These are phyloP conservation scores for Lobosporangium transversale DNA, from an alignment of 192 early-diverging fungal genomes.

Conservation along the genomic window DNA sequence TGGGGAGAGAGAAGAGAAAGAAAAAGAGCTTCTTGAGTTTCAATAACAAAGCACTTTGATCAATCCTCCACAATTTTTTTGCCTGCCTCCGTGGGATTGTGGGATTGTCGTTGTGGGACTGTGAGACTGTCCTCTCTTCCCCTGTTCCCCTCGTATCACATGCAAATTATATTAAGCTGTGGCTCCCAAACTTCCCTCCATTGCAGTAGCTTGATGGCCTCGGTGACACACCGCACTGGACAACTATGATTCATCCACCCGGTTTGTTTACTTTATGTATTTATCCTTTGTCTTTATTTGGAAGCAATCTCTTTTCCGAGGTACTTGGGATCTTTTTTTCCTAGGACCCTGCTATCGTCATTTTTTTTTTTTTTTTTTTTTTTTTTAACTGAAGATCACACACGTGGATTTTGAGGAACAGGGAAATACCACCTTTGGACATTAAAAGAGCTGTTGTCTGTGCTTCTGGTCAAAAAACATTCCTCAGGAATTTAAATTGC, in stretches of 20 bases:
- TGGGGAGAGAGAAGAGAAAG: background rate
- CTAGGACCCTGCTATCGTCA: background rate
- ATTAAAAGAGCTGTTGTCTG: too few species aligned
- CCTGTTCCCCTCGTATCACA: slow-evolving; percentile 12
- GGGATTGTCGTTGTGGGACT: too few species aligned
- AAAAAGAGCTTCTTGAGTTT: background rate
- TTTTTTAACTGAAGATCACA: background rate
- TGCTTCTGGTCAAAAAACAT: too few species aligned
- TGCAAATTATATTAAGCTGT: background rate
- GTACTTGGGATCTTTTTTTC: background rate
- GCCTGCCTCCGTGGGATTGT: background rate
- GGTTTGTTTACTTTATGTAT: background rate
- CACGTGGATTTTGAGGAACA: too few species aligned
- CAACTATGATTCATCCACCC: background rate
- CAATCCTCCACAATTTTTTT: background rate
- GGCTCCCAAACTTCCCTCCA: background rate
- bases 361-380: slow-evolving; percentile 4
- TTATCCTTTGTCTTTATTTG: too few species aligned
- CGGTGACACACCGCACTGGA: background rate
- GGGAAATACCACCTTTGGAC: too few species aligned
- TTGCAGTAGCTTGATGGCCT: too few species aligned
- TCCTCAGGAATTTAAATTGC: too few species aligned
- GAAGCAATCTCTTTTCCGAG: background rate
- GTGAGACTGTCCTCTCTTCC: background rate
- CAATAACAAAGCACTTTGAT: background rate